Evolutionary conservation across 2,329 filamentous ascomycete genomes (phyloP).

Genomic region (Neospermospora avenae): DNA sequence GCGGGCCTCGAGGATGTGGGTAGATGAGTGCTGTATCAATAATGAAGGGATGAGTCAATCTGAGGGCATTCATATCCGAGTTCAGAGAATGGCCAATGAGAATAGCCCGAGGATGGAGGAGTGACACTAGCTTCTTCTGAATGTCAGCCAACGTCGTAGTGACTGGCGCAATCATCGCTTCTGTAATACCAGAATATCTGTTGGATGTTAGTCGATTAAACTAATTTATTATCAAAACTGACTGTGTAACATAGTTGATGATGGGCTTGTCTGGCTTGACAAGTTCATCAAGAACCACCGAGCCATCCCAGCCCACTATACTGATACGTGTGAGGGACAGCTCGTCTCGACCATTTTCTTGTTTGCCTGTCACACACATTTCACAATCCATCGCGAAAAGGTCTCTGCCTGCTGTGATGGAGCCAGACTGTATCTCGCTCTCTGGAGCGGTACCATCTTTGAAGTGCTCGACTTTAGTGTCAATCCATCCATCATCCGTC

Average conservation of each 20-base stretch:
- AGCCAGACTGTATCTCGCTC: constrained; percentile 70
- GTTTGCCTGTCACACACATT: constrained; percentile 75
- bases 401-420: constrained; percentile 76
- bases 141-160: constrained; percentile 83
- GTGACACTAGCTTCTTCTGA: constrained; percentile 68
- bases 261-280: constrained; percentile 90
- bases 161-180: constrained; percentile 75
- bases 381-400: constrained; percentile 89
- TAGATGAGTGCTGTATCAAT: constrained; percentile 89
- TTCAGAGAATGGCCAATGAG: constrained; percentile 79
- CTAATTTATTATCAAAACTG: constrained; percentile 16
- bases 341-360: constrained; percentile 56
- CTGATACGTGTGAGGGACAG: constrained; percentile 88
- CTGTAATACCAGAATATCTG: constrained; percentile 84
- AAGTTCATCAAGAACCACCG: constrained; percentile 79
- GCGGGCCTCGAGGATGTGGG: constrained; percentile 84
- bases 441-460: constrained; percentile 68
- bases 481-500: constrained; percentile 70
- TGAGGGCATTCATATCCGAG: constrained; percentile 79
- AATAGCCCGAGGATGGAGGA: constrained; percentile 71
- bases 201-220: constrained; percentile 20
- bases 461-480: constrained; percentile 65
- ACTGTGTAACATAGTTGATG: constrained; percentile 82
- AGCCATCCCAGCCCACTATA: constrained; percentile 80
- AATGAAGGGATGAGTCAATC: constrained; percentile 86